These are phyloP conservation scores for Brettanomyces bruxellensis DNA, from an alignment of 805 yeast genomes.

Conservation along the genomic window DNA sequence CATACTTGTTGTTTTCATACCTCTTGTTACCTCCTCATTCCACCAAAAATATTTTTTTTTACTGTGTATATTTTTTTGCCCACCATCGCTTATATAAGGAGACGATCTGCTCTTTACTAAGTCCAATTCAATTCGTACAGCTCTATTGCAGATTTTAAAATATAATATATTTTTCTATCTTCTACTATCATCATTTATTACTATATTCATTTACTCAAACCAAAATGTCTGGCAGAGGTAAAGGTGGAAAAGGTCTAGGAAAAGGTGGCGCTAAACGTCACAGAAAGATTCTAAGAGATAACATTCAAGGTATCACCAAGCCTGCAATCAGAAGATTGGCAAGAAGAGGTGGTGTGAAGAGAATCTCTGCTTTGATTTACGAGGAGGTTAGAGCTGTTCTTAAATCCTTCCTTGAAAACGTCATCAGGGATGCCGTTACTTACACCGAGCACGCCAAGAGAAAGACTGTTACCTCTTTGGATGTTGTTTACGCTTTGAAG, in stretches of 20 bases:
- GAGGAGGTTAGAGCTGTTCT: slow-evolving; percentile 98
- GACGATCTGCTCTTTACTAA: no score
- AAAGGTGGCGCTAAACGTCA: slow-evolving; percentile 99
- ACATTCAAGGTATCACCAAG: slow-evolving; percentile 99
- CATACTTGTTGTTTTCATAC: no score
- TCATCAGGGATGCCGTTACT: slow-evolving; percentile 98
- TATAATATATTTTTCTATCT: not conserved
- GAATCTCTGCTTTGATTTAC: slow-evolving; percentile 97
- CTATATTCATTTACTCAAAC: not conserved
- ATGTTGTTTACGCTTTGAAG: slow-evolving; percentile 98
- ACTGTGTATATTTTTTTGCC: no score
- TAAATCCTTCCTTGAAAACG: slow-evolving; percentile 92
- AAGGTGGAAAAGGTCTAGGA: slow-evolving; percentile 99
- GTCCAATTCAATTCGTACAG: no score
- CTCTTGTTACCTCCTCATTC: no score
- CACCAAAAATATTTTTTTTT: no score
- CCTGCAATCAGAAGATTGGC: slow-evolving; percentile 99
- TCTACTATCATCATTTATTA: not conserved
- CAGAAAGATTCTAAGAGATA: slow-evolving; percentile 98
- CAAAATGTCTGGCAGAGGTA: slow-evolving; percentile 96
- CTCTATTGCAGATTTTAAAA: not conserved
- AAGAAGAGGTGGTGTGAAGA: slow-evolving; percentile 99
- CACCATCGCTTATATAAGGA: no score
- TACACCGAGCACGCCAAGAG: slow-evolving; percentile 99
- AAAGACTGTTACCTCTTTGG: slow-evolving; percentile 98